These are phyloP conservation scores for Penicillium ochrochloron DNA, from an alignment of 495 filamentous ascomycete genomes.

Conservation along the genomic window DNA sequence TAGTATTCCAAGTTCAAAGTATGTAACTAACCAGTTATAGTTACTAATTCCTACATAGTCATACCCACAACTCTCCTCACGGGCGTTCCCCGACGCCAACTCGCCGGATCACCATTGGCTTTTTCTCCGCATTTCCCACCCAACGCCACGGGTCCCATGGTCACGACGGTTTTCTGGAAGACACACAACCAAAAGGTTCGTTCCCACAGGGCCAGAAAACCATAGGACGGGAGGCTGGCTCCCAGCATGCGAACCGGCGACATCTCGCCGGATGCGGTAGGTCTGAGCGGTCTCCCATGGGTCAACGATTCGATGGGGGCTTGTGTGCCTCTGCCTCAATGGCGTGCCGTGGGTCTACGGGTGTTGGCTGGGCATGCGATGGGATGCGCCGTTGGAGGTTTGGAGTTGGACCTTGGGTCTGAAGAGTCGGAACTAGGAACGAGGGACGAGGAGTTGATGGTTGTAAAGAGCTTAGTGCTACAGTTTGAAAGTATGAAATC, in stretches of 20 bases:
- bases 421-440: not conserved
- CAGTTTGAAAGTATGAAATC: not conserved
- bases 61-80: not conserved
- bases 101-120: slow-evolving; percentile 13
- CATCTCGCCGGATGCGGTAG: slow-evolving; percentile 20
- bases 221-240: slow-evolving; percentile 6
- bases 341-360: slow-evolving; percentile 27
- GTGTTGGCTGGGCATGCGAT: not conserved
- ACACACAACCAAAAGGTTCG: not conserved
- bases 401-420: not conserved
- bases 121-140: slow-evolving; percentile 29
- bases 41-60: not conserved
- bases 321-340: slow-evolving; percentile 18
- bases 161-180: slow-evolving; percentile 26
- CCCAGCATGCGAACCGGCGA: slow-evolving; percentile 6
- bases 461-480: too few relatives aligned
- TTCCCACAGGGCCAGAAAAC: not conserved
- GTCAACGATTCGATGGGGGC: not conserved
- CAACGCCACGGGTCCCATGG: slow-evolving; percentile 19
- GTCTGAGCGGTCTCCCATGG: slow-evolving; percentile 22
- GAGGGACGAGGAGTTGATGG: not conserved
- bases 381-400: not conserved
- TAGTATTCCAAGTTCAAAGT: not conserved
- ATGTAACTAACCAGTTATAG: not conserved
- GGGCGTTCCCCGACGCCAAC: not conserved